Conservation (phyloP, 1,284 basidiomycete genomes). For the Boletellus deceptivus region DNA sequence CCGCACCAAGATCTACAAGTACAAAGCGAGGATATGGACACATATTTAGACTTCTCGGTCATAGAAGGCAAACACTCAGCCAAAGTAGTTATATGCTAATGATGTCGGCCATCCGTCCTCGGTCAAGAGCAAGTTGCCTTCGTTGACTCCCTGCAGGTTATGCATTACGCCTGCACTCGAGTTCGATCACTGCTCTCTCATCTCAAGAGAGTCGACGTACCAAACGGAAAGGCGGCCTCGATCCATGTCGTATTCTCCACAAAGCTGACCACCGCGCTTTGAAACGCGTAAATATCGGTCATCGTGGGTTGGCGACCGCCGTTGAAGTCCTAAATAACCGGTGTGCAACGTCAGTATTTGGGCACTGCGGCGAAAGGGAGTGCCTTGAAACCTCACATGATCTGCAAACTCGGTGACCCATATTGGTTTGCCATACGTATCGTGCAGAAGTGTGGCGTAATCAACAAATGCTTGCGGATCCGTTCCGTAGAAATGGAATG, state of each 20-base stretch:
- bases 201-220: constrained; percentile 30
- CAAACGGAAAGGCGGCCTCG: constrained; percentile 65
- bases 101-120: constrained; percentile 43
- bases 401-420: constrained; percentile 73
- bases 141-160: constrained; percentile 68
- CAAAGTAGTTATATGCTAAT: constrained; percentile 45
- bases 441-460: constrained; percentile 53
- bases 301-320: constrained; percentile 52
- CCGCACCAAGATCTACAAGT: not conserved
- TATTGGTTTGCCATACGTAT: constrained; percentile 49
- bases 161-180: constrained; percentile 55
- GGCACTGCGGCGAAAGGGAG: no score
- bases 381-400: constrained; percentile 38
- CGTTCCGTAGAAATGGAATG: constrained; percentile 66
- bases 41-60: not conserved
- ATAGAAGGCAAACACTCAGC: constrained; percentile 8
- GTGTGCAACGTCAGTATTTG: not conserved
- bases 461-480: constrained; percentile 46
- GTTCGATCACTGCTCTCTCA: constrained; percentile 1
- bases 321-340: constrained; percentile 53
- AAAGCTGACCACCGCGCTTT: constrained; percentile 51
- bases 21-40: constrained; percentile 1
- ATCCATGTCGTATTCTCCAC: constrained; percentile 59
- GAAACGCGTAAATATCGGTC: constrained; percentile 56
- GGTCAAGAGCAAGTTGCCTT: constrained; percentile 55